A percentile compares a stretch with the other conserved stretches of the same genome.
These are phyloP conservation scores for Puccinia triticina DNA, from an alignment of 1,284 basidiomycete species.

Conservation along the genomic window DNA sequence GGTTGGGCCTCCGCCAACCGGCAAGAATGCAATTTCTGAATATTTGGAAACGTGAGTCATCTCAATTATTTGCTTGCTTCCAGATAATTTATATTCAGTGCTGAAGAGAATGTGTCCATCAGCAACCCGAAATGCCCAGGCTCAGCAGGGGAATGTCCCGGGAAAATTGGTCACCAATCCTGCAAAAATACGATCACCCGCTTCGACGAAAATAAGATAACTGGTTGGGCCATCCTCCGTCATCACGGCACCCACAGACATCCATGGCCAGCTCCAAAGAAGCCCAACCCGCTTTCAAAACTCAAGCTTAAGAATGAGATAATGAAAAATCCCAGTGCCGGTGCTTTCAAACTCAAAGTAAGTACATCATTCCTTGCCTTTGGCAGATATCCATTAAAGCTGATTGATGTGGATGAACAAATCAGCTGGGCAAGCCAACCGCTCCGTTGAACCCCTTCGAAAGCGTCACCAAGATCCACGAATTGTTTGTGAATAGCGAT, in stretches of 20 bases:
- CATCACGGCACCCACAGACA: not conserved
- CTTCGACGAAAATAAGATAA: not conserved
- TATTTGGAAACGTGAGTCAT: not conserved
- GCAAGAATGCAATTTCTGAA: not conserved
- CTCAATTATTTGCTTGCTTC: not conserved
- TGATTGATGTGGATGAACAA: not conserved
- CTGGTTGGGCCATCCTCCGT: not conserved
- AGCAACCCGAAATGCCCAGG: not conserved
- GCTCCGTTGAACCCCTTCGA: not conserved
- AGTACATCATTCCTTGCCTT: too few species aligned
- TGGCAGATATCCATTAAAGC: too few species aligned
- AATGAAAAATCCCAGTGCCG: not conserved
- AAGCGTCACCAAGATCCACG: not conserved
- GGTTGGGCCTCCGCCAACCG: slow-evolving; percentile 1
- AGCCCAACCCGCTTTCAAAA: not conserved
- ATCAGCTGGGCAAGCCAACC: slow-evolving; percentile 1
- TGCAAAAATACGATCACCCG: not conserved
- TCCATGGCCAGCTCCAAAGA: not conserved
- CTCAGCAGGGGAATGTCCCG: not conserved
- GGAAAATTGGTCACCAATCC: not conserved
- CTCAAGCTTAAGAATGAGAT: not conserved
- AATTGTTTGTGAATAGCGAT: not conserved
- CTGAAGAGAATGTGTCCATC: too few species aligned
- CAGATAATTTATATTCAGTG: too few species aligned
- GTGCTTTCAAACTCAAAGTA: not conserved